Conservation (phyloP, 2,329 filamentous ascomycete species). For the Fusarium coffeatum region DNA sequence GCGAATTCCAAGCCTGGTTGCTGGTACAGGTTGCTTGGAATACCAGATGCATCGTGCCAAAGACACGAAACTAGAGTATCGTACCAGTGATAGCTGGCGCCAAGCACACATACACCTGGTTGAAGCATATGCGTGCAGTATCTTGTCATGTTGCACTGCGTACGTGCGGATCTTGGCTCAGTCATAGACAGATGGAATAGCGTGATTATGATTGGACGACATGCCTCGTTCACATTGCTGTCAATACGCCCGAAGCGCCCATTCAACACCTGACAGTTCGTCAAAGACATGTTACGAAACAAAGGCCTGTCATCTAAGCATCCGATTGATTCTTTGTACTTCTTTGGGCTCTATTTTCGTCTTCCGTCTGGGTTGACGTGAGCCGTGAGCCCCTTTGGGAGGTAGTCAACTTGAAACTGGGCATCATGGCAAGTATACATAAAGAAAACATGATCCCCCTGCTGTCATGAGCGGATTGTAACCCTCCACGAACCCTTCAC, state of each 20-base stretch:
- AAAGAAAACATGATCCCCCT: slow-evolving; percentile 35
- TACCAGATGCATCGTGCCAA: slow-evolving; percentile 13
- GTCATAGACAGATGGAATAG: slow-evolving; percentile 36
- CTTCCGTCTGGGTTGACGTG: slow-evolving; percentile 18
- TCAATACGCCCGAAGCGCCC: slow-evolving; percentile 16
- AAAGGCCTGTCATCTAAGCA: slow-evolving; percentile 20
- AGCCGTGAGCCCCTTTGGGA: background rate
- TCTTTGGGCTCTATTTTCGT: slow-evolving; percentile 34
- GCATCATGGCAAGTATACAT: slow-evolving; percentile 39
- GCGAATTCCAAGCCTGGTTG: slow-evolving; percentile 12
- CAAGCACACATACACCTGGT: slow-evolving; percentile 22
- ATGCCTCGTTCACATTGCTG: slow-evolving; percentile 6
- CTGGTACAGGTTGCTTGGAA: slow-evolving; percentile 5
- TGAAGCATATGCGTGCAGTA: slow-evolving; percentile 24
- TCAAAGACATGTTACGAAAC: slow-evolving; percentile 25
- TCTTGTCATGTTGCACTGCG: slow-evolving; percentile 40
- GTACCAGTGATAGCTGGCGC: slow-evolving; percentile 34
- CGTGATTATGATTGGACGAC: slow-evolving; percentile 34
- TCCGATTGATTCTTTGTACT: slow-evolving; percentile 14
- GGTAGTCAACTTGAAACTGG: slow-evolving; percentile 6
- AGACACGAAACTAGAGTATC: slow-evolving; percentile 18
- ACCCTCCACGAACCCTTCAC: slow-evolving; percentile 15
- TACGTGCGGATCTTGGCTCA: slow-evolving; percentile 40
- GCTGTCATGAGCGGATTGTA: slow-evolving; percentile 19
- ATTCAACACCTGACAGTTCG: slow-evolving; percentile 6